Evolutionary conservation across 441 rosid genomes (phyloP).

Genomic region (Erodium trifolium): DNA sequence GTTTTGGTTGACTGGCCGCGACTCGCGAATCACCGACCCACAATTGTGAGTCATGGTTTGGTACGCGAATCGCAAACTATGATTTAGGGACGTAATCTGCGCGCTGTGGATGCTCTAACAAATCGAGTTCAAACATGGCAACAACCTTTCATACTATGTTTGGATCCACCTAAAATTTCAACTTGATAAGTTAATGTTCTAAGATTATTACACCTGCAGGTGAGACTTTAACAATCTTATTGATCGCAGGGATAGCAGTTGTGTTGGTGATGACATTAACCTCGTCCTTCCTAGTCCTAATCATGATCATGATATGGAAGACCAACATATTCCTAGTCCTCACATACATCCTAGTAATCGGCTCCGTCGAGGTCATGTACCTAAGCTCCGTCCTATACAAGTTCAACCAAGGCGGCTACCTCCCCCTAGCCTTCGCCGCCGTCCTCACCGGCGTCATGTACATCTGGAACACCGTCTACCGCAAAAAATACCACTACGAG

Average conservation of each 20-base stretch:
- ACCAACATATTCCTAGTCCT: slow-evolving; percentile 31
- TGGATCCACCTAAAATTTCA: too few species aligned
- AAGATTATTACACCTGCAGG: too few species aligned
- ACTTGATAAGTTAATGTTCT: too few species aligned
- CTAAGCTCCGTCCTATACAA: slow-evolving; percentile 49
- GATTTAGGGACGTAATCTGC: too few species aligned
- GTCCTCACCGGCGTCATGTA: slow-evolving; percentile 36
- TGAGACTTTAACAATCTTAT: too few species aligned
- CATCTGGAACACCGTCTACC: slow-evolving; percentile 39
- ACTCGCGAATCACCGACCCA: too few species aligned
- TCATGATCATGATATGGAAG: slow-evolving; percentile 57
- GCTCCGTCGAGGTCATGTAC: slow-evolving; percentile 32
- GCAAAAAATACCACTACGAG: slow-evolving; percentile 40
- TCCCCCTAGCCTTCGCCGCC: slow-evolving; percentile 39
- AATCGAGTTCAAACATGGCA: too few species aligned
- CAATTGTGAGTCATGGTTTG: too few species aligned
- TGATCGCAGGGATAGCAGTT: slow-evolving; percentile 57
- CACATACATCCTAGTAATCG: slow-evolving; percentile 28
- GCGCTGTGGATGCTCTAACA: too few species aligned
- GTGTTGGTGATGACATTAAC: slow-evolving; percentile 51
- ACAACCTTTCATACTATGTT: too few species aligned
- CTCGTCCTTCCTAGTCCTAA: slow-evolving; percentile 35
- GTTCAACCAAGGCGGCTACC: slow-evolving; percentile 42
- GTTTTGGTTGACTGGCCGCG: too few species aligned
- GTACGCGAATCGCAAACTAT: too few species aligned